Evolutionary conservation across 768 basidiomycete genomes (phyloP).

Genomic region (Termitomyces titanicus): DNA sequence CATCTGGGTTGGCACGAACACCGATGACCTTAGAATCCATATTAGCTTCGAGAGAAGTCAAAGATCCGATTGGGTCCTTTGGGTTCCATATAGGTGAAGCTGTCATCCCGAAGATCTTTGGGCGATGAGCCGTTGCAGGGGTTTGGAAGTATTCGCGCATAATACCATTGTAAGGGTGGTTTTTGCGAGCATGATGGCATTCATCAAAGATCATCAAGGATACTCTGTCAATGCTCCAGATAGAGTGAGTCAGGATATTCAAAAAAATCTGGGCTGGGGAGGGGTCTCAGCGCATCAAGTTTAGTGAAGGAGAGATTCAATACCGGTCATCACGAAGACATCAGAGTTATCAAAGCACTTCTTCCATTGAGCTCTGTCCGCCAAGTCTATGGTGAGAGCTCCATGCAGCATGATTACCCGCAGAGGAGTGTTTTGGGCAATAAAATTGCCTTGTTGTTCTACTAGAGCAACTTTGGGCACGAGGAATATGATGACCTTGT

Average conservation of each 20-base stretch:
- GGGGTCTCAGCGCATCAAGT: background rate
- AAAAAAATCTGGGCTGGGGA: constrained; percentile 76
- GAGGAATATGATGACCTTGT: constrained; percentile 72
- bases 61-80: constrained; percentile 60
- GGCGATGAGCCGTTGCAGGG: constrained; percentile 40
- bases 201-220: constrained; percentile 79
- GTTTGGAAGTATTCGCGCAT: constrained; percentile 64
- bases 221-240: constrained; percentile 69
- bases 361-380: constrained; percentile 64
- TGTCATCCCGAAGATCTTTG: constrained; percentile 92
- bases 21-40: constrained; percentile 73
- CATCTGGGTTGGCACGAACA: constrained; percentile 65
- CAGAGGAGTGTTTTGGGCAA: constrained; percentile 60
- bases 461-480: constrained; percentile 86
- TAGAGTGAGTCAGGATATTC: constrained; percentile 76
- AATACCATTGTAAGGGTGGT: constrained; percentile 75
- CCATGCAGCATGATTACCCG: constrained; percentile 70
- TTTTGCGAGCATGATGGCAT: constrained; percentile 74
- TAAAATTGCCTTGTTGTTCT: constrained; percentile 73
- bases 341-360: constrained; percentile 59
- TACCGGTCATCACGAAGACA: constrained; percentile 86
- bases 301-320: background rate
- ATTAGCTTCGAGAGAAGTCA: constrained; percentile 63
- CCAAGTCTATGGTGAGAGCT: constrained; percentile 64
- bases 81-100: constrained; percentile 87